Evolutionary conservation across 176 grass and related monocot genomes (phyloP).

Genomic region (Oryza meyeriana): DNA sequence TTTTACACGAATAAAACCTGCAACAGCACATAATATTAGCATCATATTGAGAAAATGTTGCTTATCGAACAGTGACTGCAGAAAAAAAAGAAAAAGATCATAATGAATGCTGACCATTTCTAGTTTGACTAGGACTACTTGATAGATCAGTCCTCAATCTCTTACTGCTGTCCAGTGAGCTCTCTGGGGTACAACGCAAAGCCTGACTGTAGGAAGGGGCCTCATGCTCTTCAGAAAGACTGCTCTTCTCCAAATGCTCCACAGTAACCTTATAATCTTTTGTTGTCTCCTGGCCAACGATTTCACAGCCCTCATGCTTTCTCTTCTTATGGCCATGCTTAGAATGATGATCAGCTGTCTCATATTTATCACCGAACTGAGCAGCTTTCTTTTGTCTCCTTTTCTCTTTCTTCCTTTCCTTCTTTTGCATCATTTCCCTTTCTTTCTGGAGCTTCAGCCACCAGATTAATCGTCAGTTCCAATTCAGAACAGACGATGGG

Average conservation of each 20-base stretch:
- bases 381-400: conserved; percentile 33
- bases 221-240: conserved; percentile 40
- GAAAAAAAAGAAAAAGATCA: background rate
- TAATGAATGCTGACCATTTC: background rate
- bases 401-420: conserved; percentile 26
- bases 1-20: background rate
- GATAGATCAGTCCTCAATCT: background rate
- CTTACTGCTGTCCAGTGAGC: conserved; percentile 42
- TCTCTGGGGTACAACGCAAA: conserved; percentile 21
- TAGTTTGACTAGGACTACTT: conserved; percentile 14
- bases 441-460: conserved; percentile 39
- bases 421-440: conserved; percentile 25
- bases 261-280: background rate
- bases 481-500: conserved; percentile 36
- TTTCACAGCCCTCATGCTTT: conserved; percentile 13
- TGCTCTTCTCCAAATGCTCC: conserved; percentile 36
- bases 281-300: background rate
- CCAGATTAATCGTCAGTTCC: conserved; percentile 49
- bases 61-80: background rate
- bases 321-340: conserved; percentile 29
- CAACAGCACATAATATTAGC: background rate
- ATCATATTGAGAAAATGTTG: background rate
- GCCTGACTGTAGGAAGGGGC: background rate
- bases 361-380: conserved; percentile 2
- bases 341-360: background rate